phyloP scores from a whole-genome alignment of 306 rosid genomes.

The Vigna reflexopilosa region DNA sequence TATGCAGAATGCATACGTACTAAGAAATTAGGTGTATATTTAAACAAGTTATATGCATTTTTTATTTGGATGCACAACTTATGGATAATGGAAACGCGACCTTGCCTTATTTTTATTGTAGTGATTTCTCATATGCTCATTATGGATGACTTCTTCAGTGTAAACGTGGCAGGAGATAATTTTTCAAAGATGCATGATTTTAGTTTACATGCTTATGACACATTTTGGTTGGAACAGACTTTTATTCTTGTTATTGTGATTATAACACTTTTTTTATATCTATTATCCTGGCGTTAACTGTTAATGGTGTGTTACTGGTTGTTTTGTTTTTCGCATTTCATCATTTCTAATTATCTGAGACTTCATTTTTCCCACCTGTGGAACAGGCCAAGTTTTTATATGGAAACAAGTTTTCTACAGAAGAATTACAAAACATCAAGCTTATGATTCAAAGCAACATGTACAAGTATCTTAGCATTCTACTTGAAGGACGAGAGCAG shows the following conservation, averaged over 20 bases:
- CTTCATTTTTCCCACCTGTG: slow-evolving; percentile 33
- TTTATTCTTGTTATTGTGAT: not conserved
- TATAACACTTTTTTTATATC: slow-evolving; percentile 11
- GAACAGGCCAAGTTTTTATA: slow-evolving; percentile 81
- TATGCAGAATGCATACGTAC: not conserved
- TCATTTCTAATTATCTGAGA: slow-evolving; percentile 16
- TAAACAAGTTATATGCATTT: not conserved
- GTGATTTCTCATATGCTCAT: slow-evolving; percentile 11
- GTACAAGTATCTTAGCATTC: slow-evolving; percentile 84
- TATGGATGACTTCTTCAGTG: slow-evolving; percentile 14
- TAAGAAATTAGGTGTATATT: not conserved
- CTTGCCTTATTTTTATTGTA: not conserved
- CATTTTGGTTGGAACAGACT: not conserved
- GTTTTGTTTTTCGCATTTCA: not conserved
- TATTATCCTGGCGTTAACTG: slow-evolving; percentile 15
- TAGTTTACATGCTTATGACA: slow-evolving; percentile 13
- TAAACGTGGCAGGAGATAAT: not conserved
- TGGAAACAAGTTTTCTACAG: slow-evolving; percentile 71
- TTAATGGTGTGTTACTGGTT: slow-evolving; percentile 15
- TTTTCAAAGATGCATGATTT: slow-evolving; percentile 1
- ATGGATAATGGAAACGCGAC: not conserved
- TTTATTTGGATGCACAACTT: slow-evolving; percentile 3
- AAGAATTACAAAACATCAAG: slow-evolving; percentile 80
- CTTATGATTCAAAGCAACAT: slow-evolving; percentile 92
- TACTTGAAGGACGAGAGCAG: slow-evolving; percentile 91